Evolutionary conservation across 306 rosid species (phyloP).

Genomic region (Prunus armeniaca): DNA sequence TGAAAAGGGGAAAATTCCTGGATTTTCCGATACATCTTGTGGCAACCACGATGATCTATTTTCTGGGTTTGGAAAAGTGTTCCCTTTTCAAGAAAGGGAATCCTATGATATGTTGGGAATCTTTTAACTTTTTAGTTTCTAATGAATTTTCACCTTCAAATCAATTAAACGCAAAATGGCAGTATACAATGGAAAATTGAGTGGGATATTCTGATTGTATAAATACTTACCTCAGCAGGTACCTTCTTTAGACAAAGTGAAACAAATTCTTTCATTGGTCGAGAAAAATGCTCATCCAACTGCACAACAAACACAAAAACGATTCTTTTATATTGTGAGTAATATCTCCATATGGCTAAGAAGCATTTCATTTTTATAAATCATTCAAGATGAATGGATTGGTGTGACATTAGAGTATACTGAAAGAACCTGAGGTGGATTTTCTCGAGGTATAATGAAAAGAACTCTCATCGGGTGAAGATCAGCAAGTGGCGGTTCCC

Average conservation of each 20-base stretch:
- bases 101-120: no score
- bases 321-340: constrained; percentile 16
- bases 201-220: constrained; percentile 1
- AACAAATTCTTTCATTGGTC: constrained; percentile 92
- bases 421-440: constrained; percentile 85
- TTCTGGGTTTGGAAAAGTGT: no score
- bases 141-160: background rate
- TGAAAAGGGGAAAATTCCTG: background rate
- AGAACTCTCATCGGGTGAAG: constrained; percentile 99
- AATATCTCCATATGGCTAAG: constrained; percentile 12
- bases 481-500: constrained; percentile 99
- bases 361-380: constrained; percentile 7
- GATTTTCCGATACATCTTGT: background rate
- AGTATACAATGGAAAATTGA: background rate
- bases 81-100: no score
- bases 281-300: constrained; percentile 99
- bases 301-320: constrained; percentile 43
- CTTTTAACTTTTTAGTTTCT: background rate
- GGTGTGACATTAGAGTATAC: background rate
- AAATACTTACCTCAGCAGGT: constrained; percentile 83
- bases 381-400: constrained; percentile 1
- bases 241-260: constrained; percentile 85
- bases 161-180: background rate
- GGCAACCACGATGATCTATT: background rate
- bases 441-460: constrained; percentile 96